These are phyloP conservation scores for Zasmidium cellare DNA, from an alignment of 2,329 filamentous ascomycete genomes.

Conservation along the genomic window DNA sequence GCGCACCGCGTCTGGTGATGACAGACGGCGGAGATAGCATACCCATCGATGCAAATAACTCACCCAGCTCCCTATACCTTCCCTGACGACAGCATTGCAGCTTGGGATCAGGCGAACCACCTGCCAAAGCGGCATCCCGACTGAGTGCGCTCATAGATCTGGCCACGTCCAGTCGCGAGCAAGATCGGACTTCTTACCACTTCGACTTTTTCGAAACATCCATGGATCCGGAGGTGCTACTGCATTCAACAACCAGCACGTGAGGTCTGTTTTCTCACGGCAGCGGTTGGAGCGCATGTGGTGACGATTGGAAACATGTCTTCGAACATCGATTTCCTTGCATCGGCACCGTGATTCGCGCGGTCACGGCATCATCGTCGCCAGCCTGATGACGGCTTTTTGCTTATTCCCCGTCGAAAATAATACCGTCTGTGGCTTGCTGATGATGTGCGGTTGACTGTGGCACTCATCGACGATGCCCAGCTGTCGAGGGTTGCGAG, in stretches of 20 bases:
- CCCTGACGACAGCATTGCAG: no score
- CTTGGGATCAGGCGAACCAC: no score
- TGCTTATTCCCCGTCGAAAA: conserved; percentile 4
- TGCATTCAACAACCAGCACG: conserved; percentile 5
- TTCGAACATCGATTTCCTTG: no score
- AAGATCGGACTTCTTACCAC: conserved; percentile 13
- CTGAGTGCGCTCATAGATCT: conserved; percentile 6
- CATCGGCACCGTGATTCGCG: no score
- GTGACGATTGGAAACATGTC: no score
- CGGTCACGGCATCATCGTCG: not conserved
- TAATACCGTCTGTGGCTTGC: conserved; percentile 9
- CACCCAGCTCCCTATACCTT: no score
- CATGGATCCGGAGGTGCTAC: conserved; percentile 6
- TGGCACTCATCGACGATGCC: conserved; percentile 21
- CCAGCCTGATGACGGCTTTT: not conserved
- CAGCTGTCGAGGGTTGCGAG: conserved; percentile 5
- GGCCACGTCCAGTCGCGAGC: conserved; percentile 5
- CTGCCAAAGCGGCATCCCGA: no score
- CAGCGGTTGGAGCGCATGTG: not conserved
- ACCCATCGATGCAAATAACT: not conserved
- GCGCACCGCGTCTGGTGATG: not conserved
- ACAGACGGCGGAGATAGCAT: not conserved
- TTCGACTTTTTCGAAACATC: conserved; percentile 4
- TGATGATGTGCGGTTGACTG: not conserved
- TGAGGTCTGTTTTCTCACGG: conserved; percentile 1